Evolutionary conservation across 352 stramenopile genomes (phyloP), one percentile per base, ranked within the genome.

Genomic region (Phytophthora sp.): DNA sequence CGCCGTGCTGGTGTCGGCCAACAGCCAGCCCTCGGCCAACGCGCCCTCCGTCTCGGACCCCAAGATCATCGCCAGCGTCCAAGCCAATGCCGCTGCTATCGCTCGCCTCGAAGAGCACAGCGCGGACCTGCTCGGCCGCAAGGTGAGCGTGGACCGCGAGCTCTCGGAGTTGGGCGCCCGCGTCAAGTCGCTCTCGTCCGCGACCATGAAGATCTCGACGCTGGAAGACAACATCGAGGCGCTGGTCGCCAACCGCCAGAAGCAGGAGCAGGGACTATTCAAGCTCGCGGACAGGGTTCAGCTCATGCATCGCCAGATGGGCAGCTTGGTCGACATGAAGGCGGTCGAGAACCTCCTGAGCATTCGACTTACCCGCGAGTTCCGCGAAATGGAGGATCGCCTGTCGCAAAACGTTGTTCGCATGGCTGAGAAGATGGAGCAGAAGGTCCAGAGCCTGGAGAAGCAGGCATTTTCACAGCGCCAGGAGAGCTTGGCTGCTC

Each of bases 41-140:
- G 28, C 67, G 2, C 41, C 49, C 5, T 45, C 66, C 18, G 35
- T 63, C 13, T 54, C 59, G 15, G 58, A 73, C 49, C 50, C 68
- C 0, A 69, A 70, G 37, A 50, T 83, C 8, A 45, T 82, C 18
- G 69, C 76, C 23, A 74, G 57, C 23, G 58, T 87, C 0, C 61
- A 73, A 17, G 79, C 85, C 18, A 74, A 81, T 24, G 46, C 69
- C 23, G 77, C 87, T 11, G 80, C 81, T 20, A 88, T 92, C 34
- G 59, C 66, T 35, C 78, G 86, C 41, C 72, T 94, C 11, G 86
- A 94, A 51, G 84, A 89, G 60, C 82, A 92, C 45, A 91, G 82
- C 50, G 74, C 73, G 6, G 76, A 78, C 26, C 42, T 92, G 31
- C 59, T 92, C 5, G 77, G 74, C 7, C 89, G 77, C 67, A 88